phyloP scores from a whole-genome alignment of 2,329 filamentous ascomycete species.

The Cladosporium sp. region DNA sequence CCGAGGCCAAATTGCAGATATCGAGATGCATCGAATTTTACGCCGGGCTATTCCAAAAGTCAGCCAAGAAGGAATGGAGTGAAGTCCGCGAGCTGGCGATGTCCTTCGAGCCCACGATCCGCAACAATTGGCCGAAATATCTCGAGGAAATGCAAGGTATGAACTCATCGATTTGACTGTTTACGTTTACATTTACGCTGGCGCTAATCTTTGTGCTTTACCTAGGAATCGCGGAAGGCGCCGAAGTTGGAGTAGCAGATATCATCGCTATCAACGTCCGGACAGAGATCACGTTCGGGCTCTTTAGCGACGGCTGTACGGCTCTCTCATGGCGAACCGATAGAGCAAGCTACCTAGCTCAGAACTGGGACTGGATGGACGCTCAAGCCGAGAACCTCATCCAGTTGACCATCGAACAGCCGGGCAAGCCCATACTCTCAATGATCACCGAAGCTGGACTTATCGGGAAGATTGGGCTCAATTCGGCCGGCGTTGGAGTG shows the following conservation, averaged over 20 bases:
- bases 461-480: slow-evolving; percentile 67
- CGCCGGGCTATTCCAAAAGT: slow-evolving; percentile 47
- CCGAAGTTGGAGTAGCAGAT: slow-evolving; percentile 48
- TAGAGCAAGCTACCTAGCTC: slow-evolving; percentile 46
- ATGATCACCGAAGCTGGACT: slow-evolving; percentile 63
- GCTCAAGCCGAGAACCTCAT: slow-evolving; percentile 54
- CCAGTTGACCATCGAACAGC: slow-evolving; percentile 47
- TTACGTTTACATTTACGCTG: no score
- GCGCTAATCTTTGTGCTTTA: background rate
- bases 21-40: slow-evolving; percentile 50
- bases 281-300: slow-evolving; percentile 59
- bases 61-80: slow-evolving; percentile 49
- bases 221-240: slow-evolving; percentile 56
- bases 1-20: slow-evolving; percentile 42
- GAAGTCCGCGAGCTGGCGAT: slow-evolving; percentile 48
- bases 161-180: background rate
- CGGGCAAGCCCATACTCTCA: slow-evolving; percentile 49
- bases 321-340: slow-evolving; percentile 49
- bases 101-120: slow-evolving; percentile 49
- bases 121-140: slow-evolving; percentile 44
- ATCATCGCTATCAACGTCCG: slow-evolving; percentile 60
- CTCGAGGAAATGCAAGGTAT: slow-evolving; percentile 45
- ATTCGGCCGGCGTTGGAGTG: slow-evolving; percentile 58
- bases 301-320: slow-evolving; percentile 61
- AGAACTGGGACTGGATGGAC: slow-evolving; percentile 64